Percentiles rank a stretch among this genome's conserved stretches.
Conservation (phyloP, 768 basidiomycete species). For the Lenzites betulinus region DNA sequence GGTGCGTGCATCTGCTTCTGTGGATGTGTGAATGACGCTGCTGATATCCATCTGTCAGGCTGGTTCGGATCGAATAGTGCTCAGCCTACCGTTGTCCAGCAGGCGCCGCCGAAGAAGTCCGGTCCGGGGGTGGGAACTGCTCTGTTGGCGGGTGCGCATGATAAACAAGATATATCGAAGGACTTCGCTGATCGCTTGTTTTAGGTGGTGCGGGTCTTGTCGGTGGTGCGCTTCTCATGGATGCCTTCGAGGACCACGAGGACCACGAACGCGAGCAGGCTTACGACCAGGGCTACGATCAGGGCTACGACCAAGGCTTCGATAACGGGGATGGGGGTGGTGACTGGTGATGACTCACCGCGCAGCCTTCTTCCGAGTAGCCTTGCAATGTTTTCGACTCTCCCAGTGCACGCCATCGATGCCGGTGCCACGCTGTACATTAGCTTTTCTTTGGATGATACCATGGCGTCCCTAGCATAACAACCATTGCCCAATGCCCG, state of each 20-base stretch:
- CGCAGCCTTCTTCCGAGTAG: background rate
- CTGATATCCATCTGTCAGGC: slow-evolving; percentile 26
- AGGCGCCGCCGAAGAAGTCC: slow-evolving; percentile 43
- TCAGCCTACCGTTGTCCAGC: slow-evolving; percentile 33
- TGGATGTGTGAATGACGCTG: slow-evolving; percentile 11
- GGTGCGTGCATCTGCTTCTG: slow-evolving; percentile 25
- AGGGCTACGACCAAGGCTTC: slow-evolving; percentile 34
- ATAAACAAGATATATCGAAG: background rate
- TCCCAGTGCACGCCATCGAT: background rate
- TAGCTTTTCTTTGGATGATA: slow-evolving; percentile 4
- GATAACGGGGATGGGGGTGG: slow-evolving; percentile 28
- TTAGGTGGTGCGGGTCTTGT: slow-evolving; percentile 64
- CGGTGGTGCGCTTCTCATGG: slow-evolving; percentile 58
- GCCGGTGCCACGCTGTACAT: background rate
- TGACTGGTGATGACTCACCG: slow-evolving; percentile 22
- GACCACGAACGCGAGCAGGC: slow-evolving; percentile 35
- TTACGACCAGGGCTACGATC: slow-evolving; percentile 37
- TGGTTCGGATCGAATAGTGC: slow-evolving; percentile 36
- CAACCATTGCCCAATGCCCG: too few species aligned
- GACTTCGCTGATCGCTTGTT: background rate
- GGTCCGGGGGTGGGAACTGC: slow-evolving; percentile 54
- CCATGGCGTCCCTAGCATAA: background rate
- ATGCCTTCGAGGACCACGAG: slow-evolving; percentile 50
- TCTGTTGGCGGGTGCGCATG: slow-evolving; percentile 45
- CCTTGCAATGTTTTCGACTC: background rate